Percentiles rank a stretch among this genome's conserved stretches.
Conservation (phyloP, 192 early-diverging fungal species). For the Dimargaris cristalligena region DNA sequence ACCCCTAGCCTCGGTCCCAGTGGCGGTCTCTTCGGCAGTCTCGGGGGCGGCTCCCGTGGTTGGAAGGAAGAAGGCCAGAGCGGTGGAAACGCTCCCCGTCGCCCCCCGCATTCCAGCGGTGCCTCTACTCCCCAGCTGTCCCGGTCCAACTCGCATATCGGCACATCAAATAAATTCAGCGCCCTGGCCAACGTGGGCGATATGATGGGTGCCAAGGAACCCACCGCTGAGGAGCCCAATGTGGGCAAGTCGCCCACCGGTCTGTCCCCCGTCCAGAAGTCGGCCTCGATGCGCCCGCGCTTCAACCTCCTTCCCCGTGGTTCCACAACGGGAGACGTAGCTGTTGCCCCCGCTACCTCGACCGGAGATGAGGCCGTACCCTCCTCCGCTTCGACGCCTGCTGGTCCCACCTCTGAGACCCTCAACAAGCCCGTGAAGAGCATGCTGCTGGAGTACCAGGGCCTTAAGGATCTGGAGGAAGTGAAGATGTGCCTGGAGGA, state of each 20-base stretch:
- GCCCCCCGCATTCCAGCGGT: conserved; percentile 23
- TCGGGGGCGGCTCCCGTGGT: conserved; percentile 22
- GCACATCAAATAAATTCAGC: conserved; percentile 27
- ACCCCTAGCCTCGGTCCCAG: conserved; percentile 35
- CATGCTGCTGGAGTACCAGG: conserved; percentile 42
- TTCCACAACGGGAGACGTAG: neutral
- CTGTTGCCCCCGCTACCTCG: conserved; percentile 11
- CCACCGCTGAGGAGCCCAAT: conserved; percentile 20
- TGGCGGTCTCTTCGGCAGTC: conserved; percentile 23
- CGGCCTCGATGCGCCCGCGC: conserved; percentile 11
- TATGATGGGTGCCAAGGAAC: neutral
- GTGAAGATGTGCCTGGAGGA: conserved; percentile 51
- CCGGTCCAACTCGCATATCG: conserved; percentile 25
- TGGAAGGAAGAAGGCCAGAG: conserved; percentile 31
- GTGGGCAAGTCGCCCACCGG: conserved; percentile 17
- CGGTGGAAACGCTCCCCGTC: conserved; percentile 23
- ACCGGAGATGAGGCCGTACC: conserved; percentile 14
- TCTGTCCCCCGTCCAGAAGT: conserved; percentile 11
- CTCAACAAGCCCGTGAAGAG: conserved; percentile 26
- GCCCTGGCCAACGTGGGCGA: conserved; percentile 18
- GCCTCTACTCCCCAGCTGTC: conserved; percentile 25
- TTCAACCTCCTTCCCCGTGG: conserved; percentile 11
- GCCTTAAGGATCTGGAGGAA: conserved; percentile 38
- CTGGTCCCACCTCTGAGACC: conserved; percentile 16
- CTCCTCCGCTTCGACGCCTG: conserved; percentile 19